Evolutionary conservation across 1,139 yeast genomes (phyloP), one percentile per base, ranked within the genome.

Genomic region (Hanseniaspora sp.): DNA sequence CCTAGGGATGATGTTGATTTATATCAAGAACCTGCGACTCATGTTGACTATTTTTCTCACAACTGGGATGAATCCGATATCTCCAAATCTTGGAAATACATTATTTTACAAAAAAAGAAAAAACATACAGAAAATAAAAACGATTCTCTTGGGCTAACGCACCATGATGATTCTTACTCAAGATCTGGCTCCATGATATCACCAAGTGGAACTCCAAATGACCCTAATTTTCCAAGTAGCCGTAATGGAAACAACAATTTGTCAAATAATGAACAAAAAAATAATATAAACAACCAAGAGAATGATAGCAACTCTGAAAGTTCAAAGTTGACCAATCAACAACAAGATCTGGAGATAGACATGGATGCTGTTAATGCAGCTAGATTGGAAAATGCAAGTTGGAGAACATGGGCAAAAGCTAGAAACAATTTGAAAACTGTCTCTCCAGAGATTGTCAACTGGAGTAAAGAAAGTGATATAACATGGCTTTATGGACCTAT

Each of bases 61-160:
- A 78, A 92, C 65, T 92, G 98, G 98, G 87, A 87, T 63, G 97
- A 90, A 60, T 73, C 82, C 5, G 98, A 92, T 67, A 86, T 92
- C 42, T 85, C 95, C 13, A 86, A 86, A 61, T 86, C 95, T 40
- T 92, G 98, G 98, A 76, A 96, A 59, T 92, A 92, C 67, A 85
- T 92, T 58, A 90, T 87, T 48, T 72, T 81, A 59, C 82, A 86
- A 62, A 78, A 95, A 54, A 84, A 85, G 57, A 65, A 64, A 55
- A 63, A 63, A 43, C 67, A 66, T 48, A 40, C 37, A 12, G 48
- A 48, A 17, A 41, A 52, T n/a, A 43, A 43, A 11, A 44, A 49
- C 11, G 54, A 51, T 34, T 7, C 38, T 9, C 17, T 51, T 23
- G 54, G 54, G 0, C 31, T 44, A 3, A 18, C 31, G 5, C 48